Evolutionary conservation across 2,329 filamentous ascomycete species (phyloP).

Genomic region (Trichoderma oligosporum): DNA sequence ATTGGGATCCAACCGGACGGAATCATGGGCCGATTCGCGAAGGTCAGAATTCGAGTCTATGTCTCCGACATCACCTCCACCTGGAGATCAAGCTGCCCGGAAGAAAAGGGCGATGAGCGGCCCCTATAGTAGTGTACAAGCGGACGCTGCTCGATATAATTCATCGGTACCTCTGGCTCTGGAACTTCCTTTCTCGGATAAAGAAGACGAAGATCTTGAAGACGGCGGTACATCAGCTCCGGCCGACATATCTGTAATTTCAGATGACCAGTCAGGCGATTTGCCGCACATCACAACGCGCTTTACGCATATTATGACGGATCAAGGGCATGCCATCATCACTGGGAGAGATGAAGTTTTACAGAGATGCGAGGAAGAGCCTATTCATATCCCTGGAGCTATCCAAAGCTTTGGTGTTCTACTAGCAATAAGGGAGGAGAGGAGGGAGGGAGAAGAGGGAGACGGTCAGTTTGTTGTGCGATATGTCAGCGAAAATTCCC

Average conservation of each 20-base stretch:
- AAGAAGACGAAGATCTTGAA: conserved; percentile 26
- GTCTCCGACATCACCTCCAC: conserved; percentile 24
- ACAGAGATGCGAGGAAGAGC: conserved; percentile 84
- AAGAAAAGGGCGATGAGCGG: conserved; percentile 37
- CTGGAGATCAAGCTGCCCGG: conserved; percentile 26
- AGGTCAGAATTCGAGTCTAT: conserved; percentile 28
- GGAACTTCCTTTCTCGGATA: conserved; percentile 32
- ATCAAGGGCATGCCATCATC: conserved; percentile 76
- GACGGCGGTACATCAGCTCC: neutral
- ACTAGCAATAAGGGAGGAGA: conserved; percentile 68
- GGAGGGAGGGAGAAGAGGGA: too few species aligned
- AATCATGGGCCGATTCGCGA: conserved; percentile 29
- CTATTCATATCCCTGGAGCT: conserved; percentile 81
- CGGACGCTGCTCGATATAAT: conserved; percentile 41
- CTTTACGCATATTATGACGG: conserved; percentile 73
- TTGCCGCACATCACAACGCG: conserved; percentile 62
- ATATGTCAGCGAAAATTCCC: conserved; percentile 77
- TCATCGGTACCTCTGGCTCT: conserved; percentile 34
- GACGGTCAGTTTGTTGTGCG: conserved; percentile 67
- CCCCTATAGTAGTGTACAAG: conserved; percentile 44
- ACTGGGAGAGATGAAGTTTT: conserved; percentile 71
- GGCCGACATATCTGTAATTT: neutral
- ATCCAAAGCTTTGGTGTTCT: conserved; percentile 77
- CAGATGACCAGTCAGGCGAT: conserved; percentile 18
- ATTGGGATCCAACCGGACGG: conserved; percentile 29